Evolutionary conservation across 140 eudicot species (phyloP).

Genomic region (Anethum foeniculum): DNA sequence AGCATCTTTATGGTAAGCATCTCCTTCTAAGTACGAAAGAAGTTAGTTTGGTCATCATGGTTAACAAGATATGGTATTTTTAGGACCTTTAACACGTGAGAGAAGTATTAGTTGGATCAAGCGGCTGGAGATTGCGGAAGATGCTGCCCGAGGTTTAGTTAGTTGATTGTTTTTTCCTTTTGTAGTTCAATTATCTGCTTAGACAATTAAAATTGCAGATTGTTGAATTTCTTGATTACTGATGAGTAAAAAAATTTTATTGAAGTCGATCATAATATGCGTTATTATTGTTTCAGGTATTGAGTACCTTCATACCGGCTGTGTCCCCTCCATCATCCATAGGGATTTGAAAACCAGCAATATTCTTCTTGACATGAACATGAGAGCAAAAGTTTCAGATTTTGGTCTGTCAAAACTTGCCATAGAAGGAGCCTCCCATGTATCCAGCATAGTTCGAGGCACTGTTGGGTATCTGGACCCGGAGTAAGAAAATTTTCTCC

Average conservation of each 20-base stretch:
- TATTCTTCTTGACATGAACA: slow-evolving; percentile 88
- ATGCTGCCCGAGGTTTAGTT: slow-evolving; percentile 81
- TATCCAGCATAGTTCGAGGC: slow-evolving; percentile 96
- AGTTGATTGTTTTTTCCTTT: not conserved
- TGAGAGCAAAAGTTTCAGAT: slow-evolving; percentile 96
- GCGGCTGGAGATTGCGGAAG: slow-evolving; percentile 99
- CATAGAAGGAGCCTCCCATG: slow-evolving; percentile 89
- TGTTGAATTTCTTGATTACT: not conserved
- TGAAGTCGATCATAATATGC: not conserved
- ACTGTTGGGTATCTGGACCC: slow-evolving; percentile 98
- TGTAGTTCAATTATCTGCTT: not conserved
- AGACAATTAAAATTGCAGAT: not conserved
- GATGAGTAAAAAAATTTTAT: not conserved
- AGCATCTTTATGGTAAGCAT: slow-evolving; percentile 81
- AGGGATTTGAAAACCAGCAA: slow-evolving; percentile 95
- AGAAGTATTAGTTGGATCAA: slow-evolving; percentile 70
- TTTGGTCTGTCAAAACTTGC: slow-evolving; percentile 98
- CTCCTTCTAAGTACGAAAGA: not conserved
- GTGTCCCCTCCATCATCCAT: slow-evolving; percentile 93
- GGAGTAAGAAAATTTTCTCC: slow-evolving; percentile 43
- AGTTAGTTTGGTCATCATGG: not conserved
- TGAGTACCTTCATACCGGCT: slow-evolving; percentile 96
- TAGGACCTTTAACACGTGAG: slow-evolving; percentile 73
- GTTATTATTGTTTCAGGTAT: slow-evolving; percentile 51
- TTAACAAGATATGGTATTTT: slow-evolving; percentile 15